Evolutionary conservation across 768 basidiomycete genomes (phyloP), one percentile per base, ranked within the genome.

Genomic region (Russula sp.): DNA sequence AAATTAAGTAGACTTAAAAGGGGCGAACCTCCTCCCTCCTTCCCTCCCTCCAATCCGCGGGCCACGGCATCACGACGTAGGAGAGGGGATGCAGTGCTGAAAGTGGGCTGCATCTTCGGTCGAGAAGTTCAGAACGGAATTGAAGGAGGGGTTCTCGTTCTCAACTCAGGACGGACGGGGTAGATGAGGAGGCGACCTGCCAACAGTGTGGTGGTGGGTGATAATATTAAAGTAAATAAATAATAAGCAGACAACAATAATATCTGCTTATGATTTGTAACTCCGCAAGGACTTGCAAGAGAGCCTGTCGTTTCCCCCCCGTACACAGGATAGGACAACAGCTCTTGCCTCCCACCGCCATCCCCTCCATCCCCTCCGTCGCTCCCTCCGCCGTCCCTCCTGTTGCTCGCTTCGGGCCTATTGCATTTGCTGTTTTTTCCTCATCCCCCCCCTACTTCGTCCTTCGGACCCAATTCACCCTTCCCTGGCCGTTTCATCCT

Each of bases 311-410:
- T 55, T 43, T 29, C 25, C 61, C 53, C 57, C 62, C 56, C 54
- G 42, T 55, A 59, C 53, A 36, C 25, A 43, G 45, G 45, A 56
- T 43, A 43, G 57, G 64, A 60, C 66, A 65, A 59, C 59, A 63
- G 64, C 63, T 65, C 60, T 65, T 66, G 52, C 66, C 66, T 66
- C 66, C 66, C 66, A 66, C 66, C 66, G 61, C 60, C 66, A 66
- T 66, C 63, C 64, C 64, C 66, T 56, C 66, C 58, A 65, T 59
- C 58, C 18, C 58, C 36, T 65, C 56, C 56, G 50, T 43, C 57
- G 63, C 32, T 56, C 58, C 64, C 63, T 60, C 46, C 59, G 20
- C 25, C 56, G 6, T 55, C 55, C 63, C 39, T 35, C 65, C 63
- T 57, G 59, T n/a, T 51, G 49, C 50, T 48, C 35, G 47, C 58